phyloP scores from a whole-genome alignment of 2,329 filamentous ascomycete genomes.

The Penicillium corylophilum region DNA sequence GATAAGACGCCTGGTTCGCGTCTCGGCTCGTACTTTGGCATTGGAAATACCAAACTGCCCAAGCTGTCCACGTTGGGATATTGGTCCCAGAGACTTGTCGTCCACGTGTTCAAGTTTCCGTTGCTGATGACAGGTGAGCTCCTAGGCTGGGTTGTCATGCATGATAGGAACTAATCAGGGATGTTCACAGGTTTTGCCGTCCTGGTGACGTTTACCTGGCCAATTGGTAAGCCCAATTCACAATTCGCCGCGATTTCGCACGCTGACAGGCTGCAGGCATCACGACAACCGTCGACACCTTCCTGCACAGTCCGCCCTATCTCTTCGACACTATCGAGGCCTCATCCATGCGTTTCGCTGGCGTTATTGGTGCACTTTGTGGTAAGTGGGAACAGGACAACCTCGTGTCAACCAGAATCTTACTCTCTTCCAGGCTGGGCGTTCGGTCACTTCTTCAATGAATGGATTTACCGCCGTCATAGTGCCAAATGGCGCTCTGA shows the following conservation, averaged over 20 bases:
- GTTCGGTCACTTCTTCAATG: conserved; percentile 38
- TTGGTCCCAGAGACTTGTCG: conserved; percentile 24
- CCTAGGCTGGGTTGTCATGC: neutral
- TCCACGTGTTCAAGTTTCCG: conserved; percentile 33
- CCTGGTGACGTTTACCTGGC: conserved; percentile 41
- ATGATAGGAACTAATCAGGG: neutral
- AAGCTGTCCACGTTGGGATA: conserved; percentile 25
- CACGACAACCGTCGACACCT: conserved; percentile 36
- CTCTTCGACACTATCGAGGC: conserved; percentile 35
- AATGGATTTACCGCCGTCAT: conserved; percentile 30
- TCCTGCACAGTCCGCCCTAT: conserved; percentile 36
- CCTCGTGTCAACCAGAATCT: neutral
- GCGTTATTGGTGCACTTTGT: conserved; percentile 33
- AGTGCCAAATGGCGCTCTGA: conserved; percentile 30
- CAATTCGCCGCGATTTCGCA: neutral
- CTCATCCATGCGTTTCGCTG: conserved; percentile 39
- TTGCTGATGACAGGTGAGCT: conserved; percentile 28
- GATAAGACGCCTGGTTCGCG: conserved; percentile 16
- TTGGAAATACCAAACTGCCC: conserved; percentile 31
- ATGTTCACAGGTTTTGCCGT: conserved; percentile 24
- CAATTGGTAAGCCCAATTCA: conserved; percentile 28
- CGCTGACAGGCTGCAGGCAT: conserved; percentile 24
- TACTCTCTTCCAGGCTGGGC: conserved; percentile 24
- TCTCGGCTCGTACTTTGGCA: conserved; percentile 30
- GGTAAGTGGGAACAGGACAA: conserved; percentile 15